Percentiles rank a stretch among this genome's conserved stretches.
phyloP scores from a whole-genome alignment of 1,284 basidiomycete species.

The Stereum hirsutum region DNA sequence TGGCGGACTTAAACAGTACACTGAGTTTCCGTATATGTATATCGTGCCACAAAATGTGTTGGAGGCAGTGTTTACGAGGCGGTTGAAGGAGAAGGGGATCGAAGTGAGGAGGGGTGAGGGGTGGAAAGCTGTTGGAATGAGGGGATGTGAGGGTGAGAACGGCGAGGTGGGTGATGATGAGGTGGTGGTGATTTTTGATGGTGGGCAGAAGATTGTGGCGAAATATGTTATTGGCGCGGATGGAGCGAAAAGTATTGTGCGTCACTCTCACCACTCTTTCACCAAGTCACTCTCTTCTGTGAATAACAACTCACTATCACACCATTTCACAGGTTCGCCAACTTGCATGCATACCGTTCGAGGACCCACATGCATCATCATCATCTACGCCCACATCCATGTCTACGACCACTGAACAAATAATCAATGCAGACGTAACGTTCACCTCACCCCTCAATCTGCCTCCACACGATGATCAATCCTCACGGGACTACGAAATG shows the following conservation, averaged over 20 bases:
- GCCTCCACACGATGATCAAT: background rate
- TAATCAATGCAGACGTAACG: conserved; percentile 23
- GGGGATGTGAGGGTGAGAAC: conserved; percentile 10
- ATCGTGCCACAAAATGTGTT: conserved; percentile 38
- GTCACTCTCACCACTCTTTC: conserved; percentile 10
- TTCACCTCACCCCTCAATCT: conserved; percentile 13
- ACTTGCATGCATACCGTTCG: conserved; percentile 16
- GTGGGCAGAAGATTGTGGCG: conserved; percentile 33
- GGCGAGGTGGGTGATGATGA: conserved; percentile 18
- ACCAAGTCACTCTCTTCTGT: background rate
- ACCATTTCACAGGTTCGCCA: conserved; percentile 17
- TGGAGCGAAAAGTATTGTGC: conserved; percentile 41
- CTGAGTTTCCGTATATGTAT: conserved; percentile 34
- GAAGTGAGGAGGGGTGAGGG: conserved; percentile 27
- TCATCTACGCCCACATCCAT: conserved; percentile 5
- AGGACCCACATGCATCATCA: conserved; percentile 15
- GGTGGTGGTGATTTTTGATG: conserved; percentile 39
- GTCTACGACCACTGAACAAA: conserved; percentile 16
- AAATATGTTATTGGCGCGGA: conserved; percentile 48
- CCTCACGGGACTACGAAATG: too few species aligned
- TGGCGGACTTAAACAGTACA: conserved; percentile 23
- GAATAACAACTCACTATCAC: background rate
- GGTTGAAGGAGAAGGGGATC: conserved; percentile 22
- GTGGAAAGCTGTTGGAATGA: conserved; percentile 22
- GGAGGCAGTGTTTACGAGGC: conserved; percentile 31